Evolutionary conservation across 2,329 filamentous ascomycete species (phyloP).

Genomic region (Metarhizium humberi): DNA sequence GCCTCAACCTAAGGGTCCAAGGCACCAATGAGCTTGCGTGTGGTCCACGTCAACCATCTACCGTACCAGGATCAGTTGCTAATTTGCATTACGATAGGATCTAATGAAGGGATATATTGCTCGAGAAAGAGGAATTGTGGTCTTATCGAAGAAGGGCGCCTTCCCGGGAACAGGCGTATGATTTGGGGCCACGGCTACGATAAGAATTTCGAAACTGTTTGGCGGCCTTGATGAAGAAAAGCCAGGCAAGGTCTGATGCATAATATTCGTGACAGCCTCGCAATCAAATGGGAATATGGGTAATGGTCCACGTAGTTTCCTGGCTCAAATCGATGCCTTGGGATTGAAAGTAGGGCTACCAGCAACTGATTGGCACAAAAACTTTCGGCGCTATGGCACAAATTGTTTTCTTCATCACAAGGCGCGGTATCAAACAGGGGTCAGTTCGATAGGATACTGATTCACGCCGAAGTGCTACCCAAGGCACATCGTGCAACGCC

Average conservation of each 20-base stretch:
- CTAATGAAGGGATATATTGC: constrained; percentile 98
- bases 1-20: no score
- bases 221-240: background rate
- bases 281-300: background rate
- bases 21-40: background rate
- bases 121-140: constrained; percentile 79
- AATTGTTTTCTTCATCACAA: background rate
- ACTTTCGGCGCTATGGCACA: background rate
- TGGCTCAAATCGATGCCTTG: background rate
- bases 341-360: background rate
- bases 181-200: constrained; percentile 1
- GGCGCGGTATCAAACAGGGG: background rate
- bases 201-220: background rate
- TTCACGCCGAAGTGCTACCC: background rate
- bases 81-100: constrained; percentile 42
- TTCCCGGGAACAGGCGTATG: constrained; percentile 81
- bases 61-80: constrained; percentile 22
- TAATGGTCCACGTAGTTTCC: background rate
- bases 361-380: background rate
- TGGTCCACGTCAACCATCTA: background rate
- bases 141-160: constrained; percentile 84
- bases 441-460: background rate
- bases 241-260: background rate
- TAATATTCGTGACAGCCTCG: background rate
- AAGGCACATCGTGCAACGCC: background rate